Evolutionary conservation across 2,329 filamentous ascomycete species (phyloP).

Genomic region (Chaetomium strumarium): DNA sequence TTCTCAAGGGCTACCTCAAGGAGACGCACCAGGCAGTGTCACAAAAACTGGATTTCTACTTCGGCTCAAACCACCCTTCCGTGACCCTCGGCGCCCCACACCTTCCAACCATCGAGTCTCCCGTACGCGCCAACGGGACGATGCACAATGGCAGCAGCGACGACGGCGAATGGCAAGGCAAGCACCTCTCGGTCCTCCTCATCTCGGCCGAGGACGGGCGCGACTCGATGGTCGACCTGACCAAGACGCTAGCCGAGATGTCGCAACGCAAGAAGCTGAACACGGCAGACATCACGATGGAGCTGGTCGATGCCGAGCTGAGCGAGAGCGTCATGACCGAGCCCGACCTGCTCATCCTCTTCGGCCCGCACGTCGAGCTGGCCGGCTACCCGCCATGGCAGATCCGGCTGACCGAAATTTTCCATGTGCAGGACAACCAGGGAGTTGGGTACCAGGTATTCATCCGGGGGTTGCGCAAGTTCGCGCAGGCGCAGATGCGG

Average conservation of each 20-base stretch:
- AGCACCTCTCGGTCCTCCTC: slow-evolving; percentile 60
- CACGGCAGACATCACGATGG: slow-evolving; percentile 72
- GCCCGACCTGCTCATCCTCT: slow-evolving; percentile 83
- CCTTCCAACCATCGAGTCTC: slow-evolving; percentile 50
- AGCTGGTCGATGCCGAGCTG: slow-evolving; percentile 86
- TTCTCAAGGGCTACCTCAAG: slow-evolving; percentile 85
- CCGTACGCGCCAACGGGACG: slow-evolving; percentile 34
- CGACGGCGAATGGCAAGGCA: slow-evolving; percentile 32
- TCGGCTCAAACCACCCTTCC: slow-evolving; percentile 66
- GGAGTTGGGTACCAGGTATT: slow-evolving; percentile 94
- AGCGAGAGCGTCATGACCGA: slow-evolving; percentile 74
- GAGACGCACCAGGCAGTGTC: slow-evolving; percentile 74
- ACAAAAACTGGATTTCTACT: slow-evolving; percentile 79
- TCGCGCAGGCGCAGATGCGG: slow-evolving; percentile 81
- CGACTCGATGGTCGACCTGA: slow-evolving; percentile 91
- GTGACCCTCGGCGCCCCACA: slow-evolving; percentile 70
- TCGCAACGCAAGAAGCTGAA: slow-evolving; percentile 80
- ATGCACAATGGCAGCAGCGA: slow-evolving; percentile 4
- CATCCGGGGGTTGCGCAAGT: slow-evolving; percentile 75
- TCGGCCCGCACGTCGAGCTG: slow-evolving; percentile 75
- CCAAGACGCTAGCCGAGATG: slow-evolving; percentile 92
- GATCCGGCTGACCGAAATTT: slow-evolving; percentile 90
- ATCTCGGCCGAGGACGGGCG: slow-evolving; percentile 84
- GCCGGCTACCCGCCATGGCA: slow-evolving; percentile 97
- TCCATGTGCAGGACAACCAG: slow-evolving; percentile 68